A percentile compares a stretch with the other conserved stretches of the same genome.
These are phyloP conservation scores for Naganishia cerealis DNA, from an alignment of 1,284 basidiomycete genomes.

Conservation along the genomic window DNA sequence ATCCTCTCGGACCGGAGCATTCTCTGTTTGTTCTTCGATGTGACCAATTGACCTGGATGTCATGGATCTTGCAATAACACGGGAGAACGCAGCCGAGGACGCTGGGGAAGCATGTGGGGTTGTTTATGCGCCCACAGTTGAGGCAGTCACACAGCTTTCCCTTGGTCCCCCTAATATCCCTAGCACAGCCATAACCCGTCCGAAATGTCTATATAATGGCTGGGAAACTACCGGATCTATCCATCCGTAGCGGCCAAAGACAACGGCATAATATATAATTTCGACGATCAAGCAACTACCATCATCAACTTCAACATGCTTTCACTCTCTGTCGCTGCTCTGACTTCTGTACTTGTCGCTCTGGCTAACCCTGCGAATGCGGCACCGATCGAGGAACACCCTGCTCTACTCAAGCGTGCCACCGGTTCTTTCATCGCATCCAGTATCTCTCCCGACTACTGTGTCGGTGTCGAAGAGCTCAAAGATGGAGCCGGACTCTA, in stretches of 20 bases:
- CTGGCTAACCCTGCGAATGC: slow-evolving; percentile 8
- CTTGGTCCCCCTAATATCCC: not conserved
- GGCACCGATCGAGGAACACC: not conserved
- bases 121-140: not conserved
- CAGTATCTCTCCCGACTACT: not conserved
- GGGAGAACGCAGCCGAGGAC: not conserved
- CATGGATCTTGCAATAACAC: not conserved
- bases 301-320: slow-evolving; percentile 9
- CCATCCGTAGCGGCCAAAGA: not conserved
- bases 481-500: slow-evolving; percentile 8
- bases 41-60: not conserved
- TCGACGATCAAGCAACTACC: not conserved
- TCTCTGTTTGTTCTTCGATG: not conserved
- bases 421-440: slow-evolving; percentile 3
- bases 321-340: slow-evolving; percentile 8
- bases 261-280: not conserved
- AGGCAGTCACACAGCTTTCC: not conserved
- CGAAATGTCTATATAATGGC: slow-evolving; percentile 5
- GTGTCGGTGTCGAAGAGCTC: slow-evolving; percentile 19
- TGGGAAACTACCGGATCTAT: not conserved
- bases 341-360: slow-evolving; percentile 16
- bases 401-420: slow-evolving; percentile 9
- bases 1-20: not conserved
- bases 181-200: no score
- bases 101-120: not conserved